These are phyloP conservation scores for Moesziomyces antarcticus DNA, from an alignment of 1,284 basidiomycete species.

Conservation along the genomic window DNA sequence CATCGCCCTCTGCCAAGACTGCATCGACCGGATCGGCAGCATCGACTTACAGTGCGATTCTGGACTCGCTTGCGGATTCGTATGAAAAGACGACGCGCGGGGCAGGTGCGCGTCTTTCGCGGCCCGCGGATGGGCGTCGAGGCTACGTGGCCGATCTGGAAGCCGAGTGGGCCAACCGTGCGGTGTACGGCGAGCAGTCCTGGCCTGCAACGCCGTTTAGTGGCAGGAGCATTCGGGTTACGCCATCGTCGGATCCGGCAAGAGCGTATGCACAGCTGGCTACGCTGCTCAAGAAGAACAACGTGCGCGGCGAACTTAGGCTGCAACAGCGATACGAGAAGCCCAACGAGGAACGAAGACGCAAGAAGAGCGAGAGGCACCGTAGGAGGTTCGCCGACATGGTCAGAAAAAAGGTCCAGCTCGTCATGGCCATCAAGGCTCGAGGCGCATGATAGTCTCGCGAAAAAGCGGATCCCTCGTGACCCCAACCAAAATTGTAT, in stretches of 20 bases:
- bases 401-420: constrained; percentile 65
- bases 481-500: not conserved
- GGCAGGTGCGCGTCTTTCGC: constrained; percentile 11
- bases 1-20: constrained; percentile 1
- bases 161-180: constrained; percentile 30
- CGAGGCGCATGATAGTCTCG: constrained; percentile 47
- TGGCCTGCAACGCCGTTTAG: constrained; percentile 46
- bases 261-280: constrained; percentile 44
- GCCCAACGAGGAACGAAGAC: constrained; percentile 63
- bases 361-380: constrained; percentile 64
- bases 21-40: constrained; percentile 7
- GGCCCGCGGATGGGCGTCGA: constrained; percentile 27
- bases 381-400: constrained; percentile 65
- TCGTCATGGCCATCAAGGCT: constrained; percentile 66
- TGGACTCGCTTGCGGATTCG: constrained; percentile 33
- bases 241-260: constrained; percentile 24
- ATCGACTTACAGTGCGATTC: constrained; percentile 37
- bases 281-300: constrained; percentile 50
- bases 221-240: constrained; percentile 34
- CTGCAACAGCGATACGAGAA: constrained; percentile 65
- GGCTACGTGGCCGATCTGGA: constrained; percentile 44
- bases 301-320: constrained; percentile 59
- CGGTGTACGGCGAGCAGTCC: constrained; percentile 33
- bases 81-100: constrained; percentile 26
- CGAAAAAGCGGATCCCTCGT: not conserved